These are phyloP conservation scores for Fomes fomentarius DNA, from an alignment of 1,284 basidiomycete species.

Conservation along the genomic window DNA sequence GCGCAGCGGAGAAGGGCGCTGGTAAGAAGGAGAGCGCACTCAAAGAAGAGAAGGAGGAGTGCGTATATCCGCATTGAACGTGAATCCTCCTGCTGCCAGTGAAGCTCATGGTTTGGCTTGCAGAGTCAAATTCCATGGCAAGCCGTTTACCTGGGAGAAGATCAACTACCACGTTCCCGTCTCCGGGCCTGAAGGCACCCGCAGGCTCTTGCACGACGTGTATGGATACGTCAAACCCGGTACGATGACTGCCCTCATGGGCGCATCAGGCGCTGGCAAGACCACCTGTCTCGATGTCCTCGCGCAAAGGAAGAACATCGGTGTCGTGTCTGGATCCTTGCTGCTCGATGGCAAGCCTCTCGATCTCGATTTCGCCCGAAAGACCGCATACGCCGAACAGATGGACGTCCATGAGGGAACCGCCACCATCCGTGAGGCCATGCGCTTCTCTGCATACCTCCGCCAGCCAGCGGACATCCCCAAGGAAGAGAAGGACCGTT, in stretches of 20 bases:
- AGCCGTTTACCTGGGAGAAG: constrained; percentile 71
- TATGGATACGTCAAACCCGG: constrained; percentile 90
- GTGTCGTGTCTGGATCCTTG: constrained; percentile 81
- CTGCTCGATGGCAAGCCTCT: constrained; percentile 81
- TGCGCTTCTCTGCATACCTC: constrained; percentile 88
- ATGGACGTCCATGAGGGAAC: constrained; percentile 90
- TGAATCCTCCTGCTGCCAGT: background rate
- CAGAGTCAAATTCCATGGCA: constrained; percentile 39
- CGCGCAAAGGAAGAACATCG: constrained; percentile 87
- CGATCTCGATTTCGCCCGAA: constrained; percentile 76
- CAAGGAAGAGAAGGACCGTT: constrained; percentile 80
- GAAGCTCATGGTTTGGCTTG: background rate
- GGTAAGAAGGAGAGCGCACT: constrained; percentile 33
- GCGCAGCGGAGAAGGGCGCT: constrained; percentile 28
- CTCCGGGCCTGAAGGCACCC: constrained; percentile 67
- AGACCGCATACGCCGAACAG: constrained; percentile 80
- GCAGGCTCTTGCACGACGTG: constrained; percentile 82
- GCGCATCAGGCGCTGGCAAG: constrained; percentile 81
- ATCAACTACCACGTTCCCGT: constrained; percentile 78
- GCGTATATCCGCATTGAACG: constrained; percentile 23
- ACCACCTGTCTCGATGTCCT: constrained; percentile 88
- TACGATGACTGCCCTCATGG: constrained; percentile 78
- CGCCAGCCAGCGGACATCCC: constrained; percentile 81
- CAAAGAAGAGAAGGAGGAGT: constrained; percentile 35
- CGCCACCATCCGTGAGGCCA: constrained; percentile 86